These are phyloP conservation scores for Cnidoscolus chayamansa DNA, from an alignment of 441 rosid species.

Conservation along the genomic window DNA sequence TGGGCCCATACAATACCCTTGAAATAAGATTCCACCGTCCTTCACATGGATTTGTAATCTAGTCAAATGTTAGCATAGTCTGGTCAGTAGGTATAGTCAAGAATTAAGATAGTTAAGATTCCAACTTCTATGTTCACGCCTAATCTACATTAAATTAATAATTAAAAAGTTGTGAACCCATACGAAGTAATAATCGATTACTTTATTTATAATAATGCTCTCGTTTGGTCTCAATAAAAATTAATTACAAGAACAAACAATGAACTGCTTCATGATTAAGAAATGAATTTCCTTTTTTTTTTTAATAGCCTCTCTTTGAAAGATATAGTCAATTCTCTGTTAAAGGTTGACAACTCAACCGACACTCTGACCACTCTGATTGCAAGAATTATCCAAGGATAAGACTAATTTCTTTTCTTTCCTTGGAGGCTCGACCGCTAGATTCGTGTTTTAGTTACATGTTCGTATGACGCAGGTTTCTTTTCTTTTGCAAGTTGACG, in stretches of 20 bases:
- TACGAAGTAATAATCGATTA: background rate
- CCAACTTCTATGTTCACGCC: background rate
- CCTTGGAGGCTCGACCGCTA: background rate
- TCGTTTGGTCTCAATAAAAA: too few species aligned
- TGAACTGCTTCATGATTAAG: too few species aligned
- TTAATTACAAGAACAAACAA: too few species aligned
- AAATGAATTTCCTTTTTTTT: too few species aligned
- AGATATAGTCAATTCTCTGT: too few species aligned
- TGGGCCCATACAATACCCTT: constrained; percentile 6
- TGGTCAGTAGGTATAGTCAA: background rate
- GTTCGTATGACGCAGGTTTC: background rate
- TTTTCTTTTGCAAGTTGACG: background rate
- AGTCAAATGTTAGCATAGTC: background rate
- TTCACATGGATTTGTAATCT: constrained; percentile 25
- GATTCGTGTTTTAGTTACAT: background rate
- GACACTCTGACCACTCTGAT: background rate
- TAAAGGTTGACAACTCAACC: background rate
- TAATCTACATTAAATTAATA: background rate
- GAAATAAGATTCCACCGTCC: constrained; percentile 39
- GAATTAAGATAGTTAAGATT: background rate
- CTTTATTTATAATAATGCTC: too few species aligned
- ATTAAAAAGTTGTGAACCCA: background rate
- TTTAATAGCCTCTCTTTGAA: too few species aligned
- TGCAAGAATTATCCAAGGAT: background rate
- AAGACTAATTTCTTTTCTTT: background rate